Conservation (phyloP, 371 early-diverging fungal genomes). For the Globomyces sp. region DNA sequence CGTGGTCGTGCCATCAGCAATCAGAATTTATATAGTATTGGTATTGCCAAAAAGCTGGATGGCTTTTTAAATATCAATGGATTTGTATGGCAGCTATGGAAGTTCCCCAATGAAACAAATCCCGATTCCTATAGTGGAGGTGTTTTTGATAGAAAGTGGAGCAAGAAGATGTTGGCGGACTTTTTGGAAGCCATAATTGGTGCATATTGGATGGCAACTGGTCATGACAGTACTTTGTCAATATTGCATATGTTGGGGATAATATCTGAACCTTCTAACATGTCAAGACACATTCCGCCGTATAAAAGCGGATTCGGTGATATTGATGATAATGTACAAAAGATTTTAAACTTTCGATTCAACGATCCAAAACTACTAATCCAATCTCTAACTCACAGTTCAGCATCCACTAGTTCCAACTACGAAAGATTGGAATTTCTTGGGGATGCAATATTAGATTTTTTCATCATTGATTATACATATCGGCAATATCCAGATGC, state of each 20-base stretch:
- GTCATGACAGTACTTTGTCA: constrained; percentile 21
- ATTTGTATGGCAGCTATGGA: constrained; percentile 29
- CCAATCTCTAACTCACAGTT: constrained; percentile 77
- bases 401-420: constrained; percentile 49
- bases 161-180: constrained; percentile 65
- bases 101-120: constrained; percentile 22
- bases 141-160: constrained; percentile 16
- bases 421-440: constrained; percentile 92
- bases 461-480: constrained; percentile 74
- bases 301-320: background rate
- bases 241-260: constrained; percentile 29
- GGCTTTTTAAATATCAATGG: constrained; percentile 31
- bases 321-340: constrained; percentile 41
- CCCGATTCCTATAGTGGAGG: background rate
- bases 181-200: constrained; percentile 86
- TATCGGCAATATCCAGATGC: constrained; percentile 64
- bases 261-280: constrained; percentile 1
- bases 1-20: constrained; percentile 80
- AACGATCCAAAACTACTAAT: constrained; percentile 57
- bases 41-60: constrained; percentile 48
- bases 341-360: constrained; percentile 65
- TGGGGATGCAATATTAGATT: constrained; percentile 91
- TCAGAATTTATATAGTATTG: constrained; percentile 61
- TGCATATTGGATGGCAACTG: constrained; percentile 63
- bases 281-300: background rate